Base-by-base conservation (phyloP, 495 filamentous ascomycete species). In the Hyaloscypha hepaticicola region DNA sequence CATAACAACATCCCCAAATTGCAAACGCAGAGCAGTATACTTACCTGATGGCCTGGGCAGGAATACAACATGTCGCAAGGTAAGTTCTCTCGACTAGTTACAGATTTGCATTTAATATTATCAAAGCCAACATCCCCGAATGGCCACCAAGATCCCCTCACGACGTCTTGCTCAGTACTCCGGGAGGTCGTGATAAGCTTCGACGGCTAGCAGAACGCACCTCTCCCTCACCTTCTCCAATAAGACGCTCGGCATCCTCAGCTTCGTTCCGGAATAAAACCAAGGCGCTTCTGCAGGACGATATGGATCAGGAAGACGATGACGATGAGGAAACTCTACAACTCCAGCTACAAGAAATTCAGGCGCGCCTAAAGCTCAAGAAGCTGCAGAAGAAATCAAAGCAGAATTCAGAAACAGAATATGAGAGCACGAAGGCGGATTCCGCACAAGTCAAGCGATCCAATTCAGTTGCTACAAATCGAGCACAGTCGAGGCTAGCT, bases 311-410 rank as follows among this genome's bases (percentile, higher is more conserved):
- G 26, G 80, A 83, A 1, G 85, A 88, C 2, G 87, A 91, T 0
- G 92, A 98, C 28, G 95, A 99, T 69, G 95, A 97, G 71, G 93
- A 97, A 75, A 93, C 86, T 1, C 74, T 97, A 31, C 80, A 93
- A 65, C 79, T 99, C 66, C 85, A 94, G 70, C 77, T 99, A 25
- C 85, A 90, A 56, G 91, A 88, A 58, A 94, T 99, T 57, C 86
- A 97, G 70, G 91, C 93, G 5, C 86, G 87, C 65, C 78, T 98
- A 53, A 96, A 90, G 77, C 79, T 99, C 68, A 97, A 97, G 74
- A 91, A 89, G 71, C 76, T 98, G 5, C 90, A 91, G 72, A 87
- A 87, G 19, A 79, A 81, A 16, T 78, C 76, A 14, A 77, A 78
- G 64, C 76, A 73, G 48, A 63, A 27, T 57, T 67, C 70, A 16